phyloP scores from a whole-genome alignment of 176 grass and related monocot species.

The Tuctoria greenei region DNA sequence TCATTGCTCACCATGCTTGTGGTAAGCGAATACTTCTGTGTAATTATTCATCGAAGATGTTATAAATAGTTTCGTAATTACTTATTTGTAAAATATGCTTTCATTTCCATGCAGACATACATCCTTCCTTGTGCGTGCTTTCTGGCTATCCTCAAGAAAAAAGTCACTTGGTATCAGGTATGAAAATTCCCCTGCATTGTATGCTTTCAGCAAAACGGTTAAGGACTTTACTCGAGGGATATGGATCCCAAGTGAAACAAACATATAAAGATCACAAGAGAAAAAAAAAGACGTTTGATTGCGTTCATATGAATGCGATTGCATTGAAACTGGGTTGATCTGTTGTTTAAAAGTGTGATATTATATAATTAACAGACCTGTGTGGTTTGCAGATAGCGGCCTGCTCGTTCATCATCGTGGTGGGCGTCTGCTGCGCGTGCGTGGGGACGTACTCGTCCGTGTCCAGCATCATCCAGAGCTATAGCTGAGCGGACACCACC shows the following conservation, averaged over 20 bases:
- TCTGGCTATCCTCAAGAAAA: constrained; percentile 68
- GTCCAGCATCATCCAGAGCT: constrained; percentile 55
- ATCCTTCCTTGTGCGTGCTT: constrained; percentile 85
- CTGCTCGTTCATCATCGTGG: constrained; percentile 52
- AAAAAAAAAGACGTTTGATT: background rate
- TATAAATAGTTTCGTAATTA: background rate
- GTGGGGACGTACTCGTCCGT: constrained; percentile 61
- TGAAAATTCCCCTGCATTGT: too few relatives aligned
- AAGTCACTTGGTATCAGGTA: constrained; percentile 79
- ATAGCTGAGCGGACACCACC: constrained; percentile 27
- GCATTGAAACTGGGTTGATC: background rate
- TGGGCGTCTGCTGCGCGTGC: constrained; percentile 46
- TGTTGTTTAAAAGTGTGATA: background rate
- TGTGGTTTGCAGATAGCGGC: constrained; percentile 33
- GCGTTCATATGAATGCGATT: too few relatives aligned
- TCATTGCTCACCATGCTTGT: constrained; percentile 96
- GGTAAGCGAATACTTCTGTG: constrained; percentile 28
- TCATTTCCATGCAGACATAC: constrained; percentile 50
- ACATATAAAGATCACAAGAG: background rate
- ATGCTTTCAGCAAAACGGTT: too few relatives aligned
- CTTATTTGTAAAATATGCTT: background rate
- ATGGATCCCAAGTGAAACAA: constrained; percentile 9
- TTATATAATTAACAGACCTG: background rate
- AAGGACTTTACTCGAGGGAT: background rate
- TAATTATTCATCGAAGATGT: background rate